phyloP scores from a whole-genome alignment of 2,329 filamentous ascomycete species.

The Diaporthe sp. region DNA sequence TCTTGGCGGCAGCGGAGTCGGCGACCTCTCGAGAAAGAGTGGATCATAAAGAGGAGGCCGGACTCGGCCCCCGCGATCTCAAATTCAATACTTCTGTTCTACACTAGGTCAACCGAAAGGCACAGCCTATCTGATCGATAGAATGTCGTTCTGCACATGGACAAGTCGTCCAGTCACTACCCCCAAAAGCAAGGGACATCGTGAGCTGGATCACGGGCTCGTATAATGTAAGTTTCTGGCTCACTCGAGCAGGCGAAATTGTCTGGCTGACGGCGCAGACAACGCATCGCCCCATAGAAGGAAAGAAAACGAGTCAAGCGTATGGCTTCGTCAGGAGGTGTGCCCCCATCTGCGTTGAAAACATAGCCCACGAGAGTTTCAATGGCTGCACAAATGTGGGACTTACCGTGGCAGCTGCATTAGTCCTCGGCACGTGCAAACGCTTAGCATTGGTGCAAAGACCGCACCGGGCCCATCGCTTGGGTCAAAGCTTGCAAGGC shows the following conservation, averaged over 20 bases:
- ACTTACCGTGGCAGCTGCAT: neutral
- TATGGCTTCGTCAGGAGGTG: neutral
- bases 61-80: neutral
- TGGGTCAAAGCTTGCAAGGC: neutral
- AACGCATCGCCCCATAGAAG: neutral
- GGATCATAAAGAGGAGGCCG: neutral
- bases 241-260: neutral
- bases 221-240: neutral
- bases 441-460: neutral
- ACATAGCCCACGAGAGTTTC: neutral
- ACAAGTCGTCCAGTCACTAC: neutral
- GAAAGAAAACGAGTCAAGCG: slow-evolving; percentile 3
- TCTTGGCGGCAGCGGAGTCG: slow-evolving; percentile 18
- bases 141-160: neutral
- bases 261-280: neutral
- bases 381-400: neutral
- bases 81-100: neutral
- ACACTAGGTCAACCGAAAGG: neutral
- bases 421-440: neutral
- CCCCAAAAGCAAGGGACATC: neutral
- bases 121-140: neutral
- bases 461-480: neutral
- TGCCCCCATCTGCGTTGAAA: neutral
- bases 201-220: neutral
- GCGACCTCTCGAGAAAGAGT: neutral